A percentile compares a stretch with the other conserved stretches of the same genome.
phyloP scores from a whole-genome alignment of 2,329 filamentous ascomycete genomes.

The Sordariomycetes sp. region DNA sequence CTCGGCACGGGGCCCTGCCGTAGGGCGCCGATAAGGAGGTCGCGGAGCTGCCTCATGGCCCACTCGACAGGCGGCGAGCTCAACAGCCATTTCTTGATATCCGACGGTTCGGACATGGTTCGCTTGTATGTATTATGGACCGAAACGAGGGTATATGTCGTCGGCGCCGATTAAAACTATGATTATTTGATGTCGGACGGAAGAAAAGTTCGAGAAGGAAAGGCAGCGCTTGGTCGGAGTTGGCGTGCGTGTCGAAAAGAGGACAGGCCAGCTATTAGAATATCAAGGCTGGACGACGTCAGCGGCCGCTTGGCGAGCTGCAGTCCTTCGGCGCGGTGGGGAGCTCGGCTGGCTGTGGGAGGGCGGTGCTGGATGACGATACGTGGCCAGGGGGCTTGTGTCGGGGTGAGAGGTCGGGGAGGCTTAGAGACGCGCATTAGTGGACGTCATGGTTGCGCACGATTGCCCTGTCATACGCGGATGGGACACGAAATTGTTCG shows the following conservation, averaged over 20 bases:
- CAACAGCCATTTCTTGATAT: constrained; percentile 54
- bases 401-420: background rate
- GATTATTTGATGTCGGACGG: background rate
- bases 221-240: background rate
- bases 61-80: constrained; percentile 88
- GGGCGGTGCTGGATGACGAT: background rate
- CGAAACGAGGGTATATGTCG: background rate
- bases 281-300: background rate
- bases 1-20: constrained; percentile 84
- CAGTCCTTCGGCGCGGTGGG: background rate
- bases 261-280: background rate
- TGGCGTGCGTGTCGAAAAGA: background rate
- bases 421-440: background rate
- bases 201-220: background rate
- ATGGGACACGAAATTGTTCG: no score
- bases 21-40: constrained; percentile 77
- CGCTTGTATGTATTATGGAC: background rate
- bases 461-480: no score
- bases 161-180: background rate
- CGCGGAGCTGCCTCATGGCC: constrained; percentile 64
- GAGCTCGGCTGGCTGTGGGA: background rate
- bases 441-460: background rate
- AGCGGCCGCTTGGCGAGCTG: background rate
- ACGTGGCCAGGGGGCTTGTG: background rate
- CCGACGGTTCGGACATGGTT: constrained; percentile 39